phyloP scores from a whole-genome alignment of 768 basidiomycete genomes.

The Suillus americanus region DNA sequence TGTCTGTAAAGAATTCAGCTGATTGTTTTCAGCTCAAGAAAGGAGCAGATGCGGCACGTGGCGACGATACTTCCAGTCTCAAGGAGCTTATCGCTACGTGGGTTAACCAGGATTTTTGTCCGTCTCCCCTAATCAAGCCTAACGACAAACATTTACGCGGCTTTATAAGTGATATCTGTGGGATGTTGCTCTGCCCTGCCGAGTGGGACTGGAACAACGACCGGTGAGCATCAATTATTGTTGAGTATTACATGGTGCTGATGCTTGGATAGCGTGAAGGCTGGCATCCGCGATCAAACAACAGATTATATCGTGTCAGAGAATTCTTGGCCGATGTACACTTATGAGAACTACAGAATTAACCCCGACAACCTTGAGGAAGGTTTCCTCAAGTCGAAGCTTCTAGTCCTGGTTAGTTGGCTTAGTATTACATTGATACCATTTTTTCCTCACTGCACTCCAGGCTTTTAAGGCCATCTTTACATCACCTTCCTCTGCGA shows the following conservation, averaged over 20 bases:
- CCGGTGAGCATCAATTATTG: not conserved
- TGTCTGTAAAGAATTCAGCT: too few relatives aligned
- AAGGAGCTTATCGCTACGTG: not conserved
- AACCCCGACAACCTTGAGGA: not conserved
- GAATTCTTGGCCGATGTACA: slow-evolving; percentile 9
- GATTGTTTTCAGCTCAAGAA: too few relatives aligned
- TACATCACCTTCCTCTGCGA: slow-evolving; percentile 14
- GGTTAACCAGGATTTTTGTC: not conserved
- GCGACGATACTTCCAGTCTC: not conserved
- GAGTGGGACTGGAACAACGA: not conserved
- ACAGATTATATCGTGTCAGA: slow-evolving; percentile 11
- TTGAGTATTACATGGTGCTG: not conserved
- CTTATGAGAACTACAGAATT: not conserved
- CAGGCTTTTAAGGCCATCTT: slow-evolving; percentile 16
- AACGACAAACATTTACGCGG: not conserved
- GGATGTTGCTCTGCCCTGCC: not conserved
- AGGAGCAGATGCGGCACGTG: not conserved
- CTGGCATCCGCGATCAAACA: slow-evolving; percentile 7
- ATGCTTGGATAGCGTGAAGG: not conserved
- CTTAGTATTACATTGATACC: not conserved
- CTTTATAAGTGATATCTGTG: not conserved
- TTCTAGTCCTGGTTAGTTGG: not conserved
- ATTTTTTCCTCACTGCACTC: not conserved
- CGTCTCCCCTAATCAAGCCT: not conserved
- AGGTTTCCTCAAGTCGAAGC: not conserved